phyloP scores from a whole-genome alignment of 148 eudicot species.

The Rhododendron ovatum region DNA sequence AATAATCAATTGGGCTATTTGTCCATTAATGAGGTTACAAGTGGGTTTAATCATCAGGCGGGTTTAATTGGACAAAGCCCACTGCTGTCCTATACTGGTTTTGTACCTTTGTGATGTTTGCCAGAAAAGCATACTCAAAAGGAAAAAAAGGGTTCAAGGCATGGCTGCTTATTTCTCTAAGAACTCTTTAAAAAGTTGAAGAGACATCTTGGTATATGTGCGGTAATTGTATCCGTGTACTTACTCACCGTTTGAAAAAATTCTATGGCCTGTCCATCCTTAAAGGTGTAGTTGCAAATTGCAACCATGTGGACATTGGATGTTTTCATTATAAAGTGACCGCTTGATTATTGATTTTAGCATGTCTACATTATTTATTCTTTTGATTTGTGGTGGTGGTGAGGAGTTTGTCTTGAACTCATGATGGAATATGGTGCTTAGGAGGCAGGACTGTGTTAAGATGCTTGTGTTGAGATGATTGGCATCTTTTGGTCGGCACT shows the following conservation, averaged over 20 bases:
- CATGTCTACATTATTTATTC: neutral
- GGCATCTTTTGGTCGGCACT: neutral
- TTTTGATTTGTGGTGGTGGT: neutral
- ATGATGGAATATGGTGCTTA: neutral
- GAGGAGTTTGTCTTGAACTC: neutral
- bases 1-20: neutral
- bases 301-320: neutral
- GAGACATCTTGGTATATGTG: neutral
- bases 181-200: neutral
- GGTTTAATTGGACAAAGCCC: neutral
- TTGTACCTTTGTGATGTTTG: neutral
- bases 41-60: neutral
- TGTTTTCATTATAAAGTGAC: neutral
- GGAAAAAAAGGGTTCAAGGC: neutral
- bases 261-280: neutral
- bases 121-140: neutral
- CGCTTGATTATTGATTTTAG: neutral
- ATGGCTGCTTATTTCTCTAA: neutral
- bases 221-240: neutral
- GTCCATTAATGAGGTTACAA: neutral
- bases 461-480: conserved; percentile 1
- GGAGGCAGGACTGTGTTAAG: neutral
- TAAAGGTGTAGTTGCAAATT: neutral
- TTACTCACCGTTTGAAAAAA: neutral
- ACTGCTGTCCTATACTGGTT: neutral